Conservation (phyloP, 495 filamentous ascomycete species). For the Penicillium subrubescens region DNA sequence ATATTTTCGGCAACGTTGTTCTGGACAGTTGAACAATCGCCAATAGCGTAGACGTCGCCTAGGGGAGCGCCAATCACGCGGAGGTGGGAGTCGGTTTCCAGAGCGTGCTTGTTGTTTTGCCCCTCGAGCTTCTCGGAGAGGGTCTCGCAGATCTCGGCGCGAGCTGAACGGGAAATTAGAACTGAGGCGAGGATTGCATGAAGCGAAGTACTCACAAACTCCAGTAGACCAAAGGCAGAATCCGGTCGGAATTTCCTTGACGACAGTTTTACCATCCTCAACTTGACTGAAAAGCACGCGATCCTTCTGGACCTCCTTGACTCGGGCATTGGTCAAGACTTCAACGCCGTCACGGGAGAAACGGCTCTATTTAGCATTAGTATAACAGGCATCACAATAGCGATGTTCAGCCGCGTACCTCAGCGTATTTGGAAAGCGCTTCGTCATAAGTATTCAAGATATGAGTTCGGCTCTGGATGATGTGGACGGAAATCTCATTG, state of each 20-base stretch:
- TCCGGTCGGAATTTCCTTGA: conserved; percentile 92
- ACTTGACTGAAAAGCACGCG: conserved; percentile 87
- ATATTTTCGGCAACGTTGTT: conserved; percentile 92
- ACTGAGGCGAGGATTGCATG: background rate
- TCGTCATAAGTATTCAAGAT: conserved; percentile 99
- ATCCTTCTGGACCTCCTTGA: conserved; percentile 82
- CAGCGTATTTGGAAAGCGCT: conserved; percentile 87
- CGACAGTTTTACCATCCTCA: conserved; percentile 69
- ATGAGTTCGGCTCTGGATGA: conserved; percentile 90
- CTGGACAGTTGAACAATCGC: conserved; percentile 96
- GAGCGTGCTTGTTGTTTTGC: conserved; percentile 86
- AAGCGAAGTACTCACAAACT: conserved; percentile 53
- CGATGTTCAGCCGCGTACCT: conserved; percentile 45
- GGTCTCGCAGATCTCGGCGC: conserved; percentile 74
- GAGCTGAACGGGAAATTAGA: conserved; percentile 49
- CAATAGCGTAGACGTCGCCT: conserved; percentile 95
- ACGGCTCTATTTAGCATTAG: conserved; percentile 44
- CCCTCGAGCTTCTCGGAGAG: conserved; percentile 71
- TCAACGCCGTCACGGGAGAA: conserved; percentile 91
- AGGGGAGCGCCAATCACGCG: conserved; percentile 88
- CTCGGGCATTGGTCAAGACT: conserved; percentile 86
- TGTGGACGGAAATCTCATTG: conserved; percentile 95
- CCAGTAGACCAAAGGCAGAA: conserved; percentile 99
- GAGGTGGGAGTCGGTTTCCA: conserved; percentile 95
- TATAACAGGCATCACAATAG: conserved; percentile 5